Evolutionary conservation across 116 monocot species (phyloP), one percentile per base, ranked within the genome.

Genomic region (Papilionanthe hybrid): DNA sequence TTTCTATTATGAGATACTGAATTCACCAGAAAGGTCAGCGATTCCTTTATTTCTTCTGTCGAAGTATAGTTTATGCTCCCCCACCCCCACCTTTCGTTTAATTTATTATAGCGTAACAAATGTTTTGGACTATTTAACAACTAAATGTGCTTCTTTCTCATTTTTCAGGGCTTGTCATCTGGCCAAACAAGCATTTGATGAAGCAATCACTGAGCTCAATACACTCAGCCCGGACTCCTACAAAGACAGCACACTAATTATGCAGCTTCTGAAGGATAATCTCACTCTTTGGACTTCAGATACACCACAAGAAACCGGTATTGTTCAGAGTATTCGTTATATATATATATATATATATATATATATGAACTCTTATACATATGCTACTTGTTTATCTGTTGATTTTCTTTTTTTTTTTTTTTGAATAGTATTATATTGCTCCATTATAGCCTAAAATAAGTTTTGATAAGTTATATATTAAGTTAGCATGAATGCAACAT

Each of bases 11-110:
- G 80, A 80, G 72, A 80, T 75, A 53, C 23, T 81, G 81, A 75
- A 81, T 75, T 81, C 63, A 42, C 81, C 75, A 47, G 81, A 81
- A 81, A 81, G 76, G 81, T 81, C 19, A 43, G 74, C 23, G 27
- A 17, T 73, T 43, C 3, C 42, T 73, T 9, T 20, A 18, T 73
- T 73, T n/a, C 5, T 17, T 32, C 13, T 65, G 65, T n/a, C 1
- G 4, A 28, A 27, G 27, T 66, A 8, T 66, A 27, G 66, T 11
- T 66, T 23, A 5, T 66, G 11, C 27, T 66, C 66, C 63, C 23
- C 63, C 25, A 22, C 63, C 5, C 23, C 63, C 63, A 63, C 25
- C 1, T 22, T 9, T 8, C 63, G 1, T 9, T 23, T 63, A 20
- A 4, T 23, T 63, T 63, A 22, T 63, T 22, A 22, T 63, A 63